Conservation (phyloP, 768 basidiomycete genomes). For the Termitomyces sp. region DNA sequence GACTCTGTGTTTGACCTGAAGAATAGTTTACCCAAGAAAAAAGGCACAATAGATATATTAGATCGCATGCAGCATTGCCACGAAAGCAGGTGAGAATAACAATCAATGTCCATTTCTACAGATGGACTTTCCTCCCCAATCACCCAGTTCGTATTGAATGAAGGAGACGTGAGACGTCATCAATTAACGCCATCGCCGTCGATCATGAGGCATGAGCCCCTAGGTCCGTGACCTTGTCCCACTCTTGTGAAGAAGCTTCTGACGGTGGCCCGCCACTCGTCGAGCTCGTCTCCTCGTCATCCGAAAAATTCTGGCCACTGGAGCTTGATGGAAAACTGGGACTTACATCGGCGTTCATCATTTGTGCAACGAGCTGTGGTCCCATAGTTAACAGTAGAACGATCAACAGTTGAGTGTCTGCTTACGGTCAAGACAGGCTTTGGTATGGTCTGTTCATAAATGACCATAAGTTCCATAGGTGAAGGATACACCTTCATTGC, state of each 20-base stretch:
- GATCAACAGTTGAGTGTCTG: slow-evolving; percentile 27
- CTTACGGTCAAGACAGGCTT: slow-evolving; percentile 62
- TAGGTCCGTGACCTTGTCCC: slow-evolving; percentile 83
- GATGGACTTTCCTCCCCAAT: slow-evolving; percentile 7
- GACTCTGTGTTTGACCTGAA: slow-evolving; percentile 59
- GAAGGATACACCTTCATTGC: slow-evolving; percentile 93
- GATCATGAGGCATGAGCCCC: slow-evolving; percentile 40
- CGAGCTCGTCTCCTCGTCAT: slow-evolving; percentile 51
- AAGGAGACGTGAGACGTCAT: neutral
- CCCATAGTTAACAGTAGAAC: neutral
- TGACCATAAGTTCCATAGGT: slow-evolving; percentile 89
- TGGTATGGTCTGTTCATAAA: slow-evolving; percentile 90
- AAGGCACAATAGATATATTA: slow-evolving; percentile 53
- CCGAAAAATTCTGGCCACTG: slow-evolving; percentile 19
- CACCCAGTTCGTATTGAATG: slow-evolving; percentile 12
- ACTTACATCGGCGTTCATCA: slow-evolving; percentile 91
- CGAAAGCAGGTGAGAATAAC: slow-evolving; percentile 6
- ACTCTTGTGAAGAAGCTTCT: slow-evolving; percentile 85
- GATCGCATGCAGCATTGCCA: slow-evolving; percentile 34
- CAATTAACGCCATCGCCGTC: slow-evolving; percentile 3
- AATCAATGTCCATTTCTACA: slow-evolving; percentile 13
- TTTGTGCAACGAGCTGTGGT: slow-evolving; percentile 64
- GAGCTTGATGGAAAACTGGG: slow-evolving; percentile 27
- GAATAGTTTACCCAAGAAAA: slow-evolving; percentile 16
- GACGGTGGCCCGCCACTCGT: slow-evolving; percentile 68